A percentile compares a stretch with the other conserved stretches of the same genome.
phyloP scores from a whole-genome alignment of 345 rosid genomes.

The Heritiera fomes region DNA sequence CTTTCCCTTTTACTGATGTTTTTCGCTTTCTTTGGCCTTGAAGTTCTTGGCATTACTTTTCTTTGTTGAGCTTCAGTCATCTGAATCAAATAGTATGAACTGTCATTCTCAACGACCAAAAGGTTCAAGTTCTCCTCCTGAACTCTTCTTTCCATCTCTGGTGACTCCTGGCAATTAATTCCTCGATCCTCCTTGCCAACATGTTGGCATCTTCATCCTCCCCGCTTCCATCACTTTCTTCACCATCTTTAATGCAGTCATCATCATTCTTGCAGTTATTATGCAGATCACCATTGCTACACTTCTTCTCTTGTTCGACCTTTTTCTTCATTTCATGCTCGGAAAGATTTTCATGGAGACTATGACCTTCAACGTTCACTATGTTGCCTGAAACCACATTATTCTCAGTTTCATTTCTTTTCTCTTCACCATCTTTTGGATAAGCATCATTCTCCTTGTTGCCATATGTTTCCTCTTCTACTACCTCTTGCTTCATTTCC shows the following conservation, averaged over 20 bases:
- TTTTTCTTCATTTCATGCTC: neutral
- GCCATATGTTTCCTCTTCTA: neutral
- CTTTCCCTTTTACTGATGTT: neutral
- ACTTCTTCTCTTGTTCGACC: neutral
- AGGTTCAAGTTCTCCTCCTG: constrained; percentile 22
- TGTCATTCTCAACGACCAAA: neutral
- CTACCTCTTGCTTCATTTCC: neutral
- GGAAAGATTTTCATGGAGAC: neutral
- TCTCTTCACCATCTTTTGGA: neutral
- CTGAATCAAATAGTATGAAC: neutral
- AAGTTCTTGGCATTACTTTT: neutral
- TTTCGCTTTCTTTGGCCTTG: neutral
- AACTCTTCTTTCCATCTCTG: neutral
- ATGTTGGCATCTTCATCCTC: constrained; percentile 19
- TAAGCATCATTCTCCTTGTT: neutral
- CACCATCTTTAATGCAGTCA: neutral
- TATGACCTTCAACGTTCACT: neutral
- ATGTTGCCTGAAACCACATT: neutral
- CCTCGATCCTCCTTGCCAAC: constrained; percentile 40
- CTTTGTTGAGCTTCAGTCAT: neutral
- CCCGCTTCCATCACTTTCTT: constrained; percentile 14
- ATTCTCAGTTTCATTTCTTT: neutral
- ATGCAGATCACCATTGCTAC: too few species aligned
- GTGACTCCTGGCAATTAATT: constrained; percentile 44
- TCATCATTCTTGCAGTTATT: neutral